These are phyloP conservation scores for Ogataea trehalophila DNA, from an alignment of 805 yeast genomes.

Conservation along the genomic window DNA sequence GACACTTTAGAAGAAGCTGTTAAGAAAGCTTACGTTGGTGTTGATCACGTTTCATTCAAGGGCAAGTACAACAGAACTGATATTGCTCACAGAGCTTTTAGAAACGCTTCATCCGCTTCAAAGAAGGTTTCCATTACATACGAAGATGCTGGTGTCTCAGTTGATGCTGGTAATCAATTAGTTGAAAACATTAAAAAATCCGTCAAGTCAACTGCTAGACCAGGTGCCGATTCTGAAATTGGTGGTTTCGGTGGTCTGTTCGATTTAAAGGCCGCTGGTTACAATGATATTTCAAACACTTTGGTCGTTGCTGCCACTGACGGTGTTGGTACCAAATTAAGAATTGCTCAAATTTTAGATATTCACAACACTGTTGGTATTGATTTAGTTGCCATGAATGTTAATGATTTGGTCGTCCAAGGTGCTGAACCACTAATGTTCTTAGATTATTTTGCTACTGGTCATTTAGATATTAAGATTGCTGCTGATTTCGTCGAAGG, in stretches of 20 bases:
- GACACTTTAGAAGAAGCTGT: constrained; percentile 74
- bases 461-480: constrained; percentile 75
- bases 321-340: constrained; percentile 97
- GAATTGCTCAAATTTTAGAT: constrained; percentile 85
- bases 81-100: constrained; percentile 94
- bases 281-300: constrained; percentile 63
- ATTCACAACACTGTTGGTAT: constrained; percentile 98
- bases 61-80: constrained; percentile 84
- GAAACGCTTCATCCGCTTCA: constrained; percentile 33
- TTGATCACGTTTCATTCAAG: constrained; percentile 63
- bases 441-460: constrained; percentile 95
- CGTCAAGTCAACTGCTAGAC: constrained; percentile 88
- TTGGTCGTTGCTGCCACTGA: constrained; percentile 95
- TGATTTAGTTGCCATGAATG: constrained; percentile 98
- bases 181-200: constrained; percentile 86
- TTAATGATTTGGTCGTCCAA: constrained; percentile 94
- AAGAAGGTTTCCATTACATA: constrained; percentile 60
- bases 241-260: constrained; percentile 99
- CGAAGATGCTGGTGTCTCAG: constrained; percentile 95
- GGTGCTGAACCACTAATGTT: constrained; percentile 98
- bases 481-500: constrained; percentile 90
- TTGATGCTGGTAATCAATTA: constrained; percentile 87
- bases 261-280: constrained; percentile 86
- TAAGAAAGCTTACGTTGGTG: constrained; percentile 80
- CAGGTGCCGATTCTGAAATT: constrained; percentile 96